phyloP scores from a whole-genome alignment of 805 yeast species.

The Candida endomychidarum region DNA sequence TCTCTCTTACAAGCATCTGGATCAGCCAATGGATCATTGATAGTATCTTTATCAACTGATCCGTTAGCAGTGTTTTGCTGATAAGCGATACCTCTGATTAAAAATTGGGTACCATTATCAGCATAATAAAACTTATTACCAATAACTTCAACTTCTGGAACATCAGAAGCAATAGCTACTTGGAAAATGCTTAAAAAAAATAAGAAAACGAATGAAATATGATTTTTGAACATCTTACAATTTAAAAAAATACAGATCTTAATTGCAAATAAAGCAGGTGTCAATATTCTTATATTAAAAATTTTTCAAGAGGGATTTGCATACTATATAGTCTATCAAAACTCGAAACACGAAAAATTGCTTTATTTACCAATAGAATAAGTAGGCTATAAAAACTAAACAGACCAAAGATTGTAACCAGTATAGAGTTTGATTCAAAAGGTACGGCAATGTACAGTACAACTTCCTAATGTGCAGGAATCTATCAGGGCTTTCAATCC shows the following conservation, averaged over 20 bases:
- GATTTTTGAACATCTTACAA: constrained; percentile 6
- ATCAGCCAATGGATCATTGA: constrained; percentile 43
- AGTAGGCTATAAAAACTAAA: constrained; percentile 10
- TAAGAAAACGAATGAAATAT: constrained; percentile 15
- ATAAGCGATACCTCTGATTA: constrained; percentile 46
- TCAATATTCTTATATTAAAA: constrained; percentile 5
- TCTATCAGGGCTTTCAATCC: constrained; percentile 9
- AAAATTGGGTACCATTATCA: constrained; percentile 45
- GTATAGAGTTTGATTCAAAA: neutral
- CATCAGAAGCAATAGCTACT: neutral
- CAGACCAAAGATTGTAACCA: constrained; percentile 6
- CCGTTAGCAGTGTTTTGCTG: constrained; percentile 39
- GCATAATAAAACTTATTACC: constrained; percentile 44
- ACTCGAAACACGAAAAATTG: constrained; percentile 12
- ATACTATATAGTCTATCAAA: constrained; percentile 5
- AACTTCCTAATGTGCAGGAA: neutral
- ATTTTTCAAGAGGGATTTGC: constrained; percentile 2
- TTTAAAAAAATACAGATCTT: too few relatives aligned
- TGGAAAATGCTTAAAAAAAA: constrained; percentile 6
- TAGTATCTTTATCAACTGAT: constrained; percentile 18
- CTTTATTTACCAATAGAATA: constrained; percentile 6
- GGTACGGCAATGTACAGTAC: constrained; percentile 2
- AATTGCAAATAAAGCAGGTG: neutral
- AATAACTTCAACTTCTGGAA: constrained; percentile 40
- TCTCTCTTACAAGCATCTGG: constrained; percentile 43